Percentiles rank a stretch among this genome's conserved stretches.
These are phyloP conservation scores for Saccharomyces paradoxus DNA, from an alignment of 805 yeast genomes.

Conservation along the genomic window DNA sequence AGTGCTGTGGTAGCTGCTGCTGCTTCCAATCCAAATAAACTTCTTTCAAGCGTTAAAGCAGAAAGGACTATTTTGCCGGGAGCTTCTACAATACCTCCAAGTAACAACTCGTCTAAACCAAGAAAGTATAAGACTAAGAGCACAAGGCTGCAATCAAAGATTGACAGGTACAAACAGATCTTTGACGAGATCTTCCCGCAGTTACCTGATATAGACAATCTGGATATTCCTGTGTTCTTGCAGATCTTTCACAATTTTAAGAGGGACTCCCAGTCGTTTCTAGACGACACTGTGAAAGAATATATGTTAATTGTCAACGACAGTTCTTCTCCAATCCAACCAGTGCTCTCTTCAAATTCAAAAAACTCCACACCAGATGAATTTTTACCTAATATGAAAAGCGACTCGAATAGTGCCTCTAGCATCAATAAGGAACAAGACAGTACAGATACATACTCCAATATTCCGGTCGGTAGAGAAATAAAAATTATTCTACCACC, in stretches of 20 bases:
- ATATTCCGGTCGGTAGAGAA: slow-evolving; percentile 34
- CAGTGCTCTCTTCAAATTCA: slow-evolving; percentile 7
- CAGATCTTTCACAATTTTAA: slow-evolving; percentile 20
- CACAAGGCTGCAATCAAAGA: slow-evolving; percentile 11
- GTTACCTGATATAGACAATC: slow-evolving; percentile 19
- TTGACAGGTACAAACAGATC: slow-evolving; percentile 18
- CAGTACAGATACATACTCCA: slow-evolving; percentile 15
- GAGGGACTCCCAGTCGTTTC: slow-evolving; percentile 4
- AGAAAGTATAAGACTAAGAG: slow-evolving; percentile 9
- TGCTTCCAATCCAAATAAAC: neutral
- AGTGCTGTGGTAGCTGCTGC: neutral
- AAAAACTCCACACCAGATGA: slow-evolving; percentile 12
- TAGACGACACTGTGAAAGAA: slow-evolving; percentile 21
- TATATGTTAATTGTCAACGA: slow-evolving; percentile 14
- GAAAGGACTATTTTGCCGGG: neutral
- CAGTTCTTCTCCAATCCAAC: neutral
- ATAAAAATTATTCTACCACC: slow-evolving; percentile 68
- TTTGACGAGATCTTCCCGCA: slow-evolving; percentile 21
- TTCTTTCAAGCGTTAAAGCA: neutral
- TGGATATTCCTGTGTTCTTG: slow-evolving; percentile 23
- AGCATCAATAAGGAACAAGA: slow-evolving; percentile 9
- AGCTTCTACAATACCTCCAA: neutral
- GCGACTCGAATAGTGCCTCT: slow-evolving; percentile 1
- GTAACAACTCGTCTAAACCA: neutral
- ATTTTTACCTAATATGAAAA: neutral